Percentiles rank a stretch among this genome's conserved stretches.
phyloP scores from a whole-genome alignment of 2,329 filamentous ascomycete genomes.

The Monascus ruber region DNA sequence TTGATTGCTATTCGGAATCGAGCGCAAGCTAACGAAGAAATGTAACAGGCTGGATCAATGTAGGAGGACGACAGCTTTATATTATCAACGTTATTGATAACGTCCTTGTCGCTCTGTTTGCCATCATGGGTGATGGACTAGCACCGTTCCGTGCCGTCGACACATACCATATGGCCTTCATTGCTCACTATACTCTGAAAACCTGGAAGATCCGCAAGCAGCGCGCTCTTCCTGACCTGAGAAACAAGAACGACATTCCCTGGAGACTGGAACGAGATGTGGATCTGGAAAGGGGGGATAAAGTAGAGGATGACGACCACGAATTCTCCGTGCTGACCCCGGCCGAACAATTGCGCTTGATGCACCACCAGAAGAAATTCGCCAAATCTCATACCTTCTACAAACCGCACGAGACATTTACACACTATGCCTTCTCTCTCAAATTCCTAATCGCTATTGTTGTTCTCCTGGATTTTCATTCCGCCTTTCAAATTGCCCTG shows the following conservation, averaged over 20 bases:
- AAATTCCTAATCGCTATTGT: constrained; percentile 64
- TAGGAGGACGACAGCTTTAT: constrained; percentile 60
- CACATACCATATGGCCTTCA: constrained; percentile 79
- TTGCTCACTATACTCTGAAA: constrained; percentile 58
- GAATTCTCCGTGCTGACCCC: constrained; percentile 53
- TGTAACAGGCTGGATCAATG: constrained; percentile 62
- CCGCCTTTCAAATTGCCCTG: constrained; percentile 66
- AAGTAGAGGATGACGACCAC: constrained; percentile 36
- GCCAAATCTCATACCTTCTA: constrained; percentile 79
- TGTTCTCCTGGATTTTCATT: constrained; percentile 69
- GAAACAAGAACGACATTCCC: constrained; percentile 60
- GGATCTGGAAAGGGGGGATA: constrained; percentile 35
- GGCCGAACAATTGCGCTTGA: constrained; percentile 56
- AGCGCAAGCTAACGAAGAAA: constrained; percentile 1
- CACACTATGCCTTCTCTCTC: constrained; percentile 68
- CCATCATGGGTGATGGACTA: constrained; percentile 58
- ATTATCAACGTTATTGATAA: constrained; percentile 60
- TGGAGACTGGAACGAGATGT: constrained; percentile 30
- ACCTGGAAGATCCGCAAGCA: constrained; percentile 57
- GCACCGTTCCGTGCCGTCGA: constrained; percentile 67
- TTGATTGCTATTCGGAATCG: background rate
- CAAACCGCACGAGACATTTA: constrained; percentile 75
- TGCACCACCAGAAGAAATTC: constrained; percentile 70
- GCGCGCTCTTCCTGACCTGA: constrained; percentile 49
- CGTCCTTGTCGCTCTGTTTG: constrained; percentile 59